Conservation (phyloP, 148 eudicot genomes). For the Suaeda aralocaspica region DNA sequence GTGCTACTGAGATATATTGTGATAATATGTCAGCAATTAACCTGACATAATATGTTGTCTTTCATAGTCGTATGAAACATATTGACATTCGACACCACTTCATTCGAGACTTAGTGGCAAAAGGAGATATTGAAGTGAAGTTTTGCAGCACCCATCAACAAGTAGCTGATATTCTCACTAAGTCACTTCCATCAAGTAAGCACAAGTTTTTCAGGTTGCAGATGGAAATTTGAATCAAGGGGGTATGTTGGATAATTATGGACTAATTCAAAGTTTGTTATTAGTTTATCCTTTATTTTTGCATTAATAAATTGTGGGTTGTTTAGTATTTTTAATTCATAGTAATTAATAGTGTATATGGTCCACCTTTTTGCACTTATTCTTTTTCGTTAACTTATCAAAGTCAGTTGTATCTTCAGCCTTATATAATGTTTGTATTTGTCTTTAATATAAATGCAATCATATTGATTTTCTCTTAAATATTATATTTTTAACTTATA, state of each 20-base stretch:
- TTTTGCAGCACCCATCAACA: background rate
- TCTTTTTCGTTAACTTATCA: no score
- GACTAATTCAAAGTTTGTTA: background rate
- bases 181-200: background rate
- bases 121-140: background rate
- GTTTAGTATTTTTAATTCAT: no score
- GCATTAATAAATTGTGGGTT: background rate
- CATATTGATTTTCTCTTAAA: no score
- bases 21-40: background rate
- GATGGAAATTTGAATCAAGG: background rate
- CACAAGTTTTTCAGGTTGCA: background rate
- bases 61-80: background rate
- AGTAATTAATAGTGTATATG: no score
- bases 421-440: no score
- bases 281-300: background rate
- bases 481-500: no score
- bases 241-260: background rate
- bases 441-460: no score
- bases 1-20: background rate
- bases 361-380: no score
- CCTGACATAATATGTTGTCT: background rate
- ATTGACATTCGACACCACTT: background rate
- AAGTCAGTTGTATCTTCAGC: no score
- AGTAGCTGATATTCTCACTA: background rate
- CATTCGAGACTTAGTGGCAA: background rate